Conservation (phyloP, 768 basidiomycete genomes). For the Cystobasidiopsis lactophilus region DNA sequence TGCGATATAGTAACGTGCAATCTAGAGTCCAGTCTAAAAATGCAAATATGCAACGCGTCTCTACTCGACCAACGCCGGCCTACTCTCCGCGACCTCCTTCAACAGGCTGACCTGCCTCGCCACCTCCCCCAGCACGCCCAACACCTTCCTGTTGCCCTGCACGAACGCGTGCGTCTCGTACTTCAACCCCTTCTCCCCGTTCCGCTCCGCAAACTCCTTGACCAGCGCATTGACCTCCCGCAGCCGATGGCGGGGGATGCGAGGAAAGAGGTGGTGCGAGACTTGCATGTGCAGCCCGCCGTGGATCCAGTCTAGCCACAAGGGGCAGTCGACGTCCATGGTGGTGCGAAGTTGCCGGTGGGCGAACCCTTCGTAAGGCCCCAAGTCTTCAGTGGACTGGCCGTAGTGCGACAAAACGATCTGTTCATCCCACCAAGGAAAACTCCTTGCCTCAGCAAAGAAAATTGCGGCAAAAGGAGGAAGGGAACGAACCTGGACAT, state of each 20-base stretch:
- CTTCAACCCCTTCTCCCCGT: constrained; percentile 35
- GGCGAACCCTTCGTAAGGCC: constrained; percentile 72
- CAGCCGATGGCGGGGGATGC: constrained; percentile 81
- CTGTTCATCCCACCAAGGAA: constrained; percentile 19
- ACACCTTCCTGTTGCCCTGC: constrained; percentile 61
- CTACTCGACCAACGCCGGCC: constrained; percentile 20
- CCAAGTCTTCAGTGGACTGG: constrained; percentile 62
- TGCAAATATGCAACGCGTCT: too few species aligned
- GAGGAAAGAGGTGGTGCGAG: constrained; percentile 74
- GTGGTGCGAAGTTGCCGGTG: constrained; percentile 94
- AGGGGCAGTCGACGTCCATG: constrained; percentile 73
- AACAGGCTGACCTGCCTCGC: constrained; percentile 71
- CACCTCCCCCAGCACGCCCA: constrained; percentile 58
- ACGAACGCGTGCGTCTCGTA: constrained; percentile 85
- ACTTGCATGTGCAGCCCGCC: constrained; percentile 96
- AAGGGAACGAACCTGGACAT: constrained; percentile 50
- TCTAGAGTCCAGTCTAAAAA: too few species aligned
- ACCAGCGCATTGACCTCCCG: constrained; percentile 58
- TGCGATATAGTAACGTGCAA: too few species aligned
- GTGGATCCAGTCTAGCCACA: constrained; percentile 66
- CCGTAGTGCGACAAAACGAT: constrained; percentile 96
- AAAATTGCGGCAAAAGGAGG: constrained; percentile 16
- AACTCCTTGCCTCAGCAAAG: neutral
- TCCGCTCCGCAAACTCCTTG: constrained; percentile 62
- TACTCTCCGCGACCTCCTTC: constrained; percentile 52